These are phyloP conservation scores for Lophium mytilinum DNA, from an alignment of 495 filamentous ascomycete genomes.

Conservation along the genomic window DNA sequence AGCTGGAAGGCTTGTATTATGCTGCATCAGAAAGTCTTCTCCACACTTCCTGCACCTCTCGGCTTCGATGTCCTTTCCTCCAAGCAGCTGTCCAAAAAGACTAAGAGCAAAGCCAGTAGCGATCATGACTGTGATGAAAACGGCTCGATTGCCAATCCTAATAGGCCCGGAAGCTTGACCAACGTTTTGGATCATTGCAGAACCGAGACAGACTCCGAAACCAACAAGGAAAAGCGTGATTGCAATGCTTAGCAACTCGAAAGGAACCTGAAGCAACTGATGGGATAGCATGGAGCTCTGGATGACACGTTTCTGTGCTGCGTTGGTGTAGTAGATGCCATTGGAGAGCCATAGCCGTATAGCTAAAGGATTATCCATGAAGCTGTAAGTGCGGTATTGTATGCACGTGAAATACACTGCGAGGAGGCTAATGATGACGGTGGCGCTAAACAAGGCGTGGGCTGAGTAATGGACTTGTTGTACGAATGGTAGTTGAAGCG, in stretches of 20 bases:
- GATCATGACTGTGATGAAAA: slow-evolving; percentile 11
- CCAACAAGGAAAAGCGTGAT: slow-evolving; percentile 13
- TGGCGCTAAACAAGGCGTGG: slow-evolving; percentile 5
- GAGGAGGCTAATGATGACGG: slow-evolving; percentile 4
- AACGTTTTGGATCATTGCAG: background rate
- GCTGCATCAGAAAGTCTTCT: too few species aligned
- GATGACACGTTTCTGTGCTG: background rate
- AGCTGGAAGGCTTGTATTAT: too few species aligned
- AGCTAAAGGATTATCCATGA: slow-evolving; percentile 1
- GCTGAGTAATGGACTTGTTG: slow-evolving; percentile 4
- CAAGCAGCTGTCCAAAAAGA: slow-evolving; percentile 16
- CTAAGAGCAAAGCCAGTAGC: slow-evolving; percentile 5
- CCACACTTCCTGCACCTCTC: too few species aligned
- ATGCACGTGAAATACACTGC: slow-evolving; percentile 12
- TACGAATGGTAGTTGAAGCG: slow-evolving; percentile 12
- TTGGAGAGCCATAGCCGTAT: slow-evolving; percentile 10
- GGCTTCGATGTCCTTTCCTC: slow-evolving; percentile 7
- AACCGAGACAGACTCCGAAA: slow-evolving; percentile 11
- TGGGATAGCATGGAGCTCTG: slow-evolving; percentile 15
- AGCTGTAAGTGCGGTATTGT: slow-evolving; percentile 17
- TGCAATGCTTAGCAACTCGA: slow-evolving; percentile 15
- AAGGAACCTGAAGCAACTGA: slow-evolving; percentile 14
- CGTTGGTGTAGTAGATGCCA: background rate
- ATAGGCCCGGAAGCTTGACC: background rate
- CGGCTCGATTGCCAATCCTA: slow-evolving; percentile 4